Evolutionary conservation across 768 basidiomycete genomes (phyloP).

Genomic region (Inosperma sp.): DNA sequence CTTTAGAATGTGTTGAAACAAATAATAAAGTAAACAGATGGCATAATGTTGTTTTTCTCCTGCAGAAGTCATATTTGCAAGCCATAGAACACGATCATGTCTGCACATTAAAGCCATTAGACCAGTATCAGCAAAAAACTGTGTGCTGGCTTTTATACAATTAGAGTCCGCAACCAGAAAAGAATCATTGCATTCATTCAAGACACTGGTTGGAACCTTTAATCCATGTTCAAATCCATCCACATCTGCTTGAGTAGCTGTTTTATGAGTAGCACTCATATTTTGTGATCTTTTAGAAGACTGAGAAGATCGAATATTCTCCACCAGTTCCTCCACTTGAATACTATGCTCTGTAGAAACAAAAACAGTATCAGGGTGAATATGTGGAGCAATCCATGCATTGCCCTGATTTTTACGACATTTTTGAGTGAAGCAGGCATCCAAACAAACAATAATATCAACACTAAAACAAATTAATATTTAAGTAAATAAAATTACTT

Average conservation of each 20-base stretch:
- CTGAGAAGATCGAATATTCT: conserved; percentile 8
- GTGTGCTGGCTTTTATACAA: too few relatives aligned
- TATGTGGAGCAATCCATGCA: conserved; percentile 14
- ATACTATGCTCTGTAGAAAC: conserved; percentile 17
- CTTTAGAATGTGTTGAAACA: conserved; percentile 21
- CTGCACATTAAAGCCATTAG: conserved; percentile 38
- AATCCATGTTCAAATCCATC: conserved; percentile 21
- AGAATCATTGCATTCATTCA: conserved; percentile 31
- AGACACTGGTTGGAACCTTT: conserved; percentile 25
- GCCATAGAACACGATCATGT: too few relatives aligned
- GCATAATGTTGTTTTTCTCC: conserved; percentile 28
- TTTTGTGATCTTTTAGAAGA: not conserved
- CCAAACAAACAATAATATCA: conserved; percentile 29
- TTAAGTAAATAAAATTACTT: not conserved
- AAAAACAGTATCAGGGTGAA: conserved; percentile 21
- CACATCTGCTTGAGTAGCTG: not conserved
- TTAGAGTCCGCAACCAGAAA: conserved; percentile 26
- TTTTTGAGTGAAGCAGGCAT: conserved; percentile 35
- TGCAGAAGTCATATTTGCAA: conserved; percentile 35
- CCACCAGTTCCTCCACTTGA: conserved; percentile 18
- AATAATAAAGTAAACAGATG: conserved; percentile 25
- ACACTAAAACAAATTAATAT: conserved; percentile 10
- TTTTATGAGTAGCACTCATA: not conserved
- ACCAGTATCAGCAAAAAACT: conserved; percentile 29
- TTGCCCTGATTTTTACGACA: conserved; percentile 12